Conservation (phyloP, 108 stramenopile genomes). For the Stephanodiscus minutulus region DNA sequence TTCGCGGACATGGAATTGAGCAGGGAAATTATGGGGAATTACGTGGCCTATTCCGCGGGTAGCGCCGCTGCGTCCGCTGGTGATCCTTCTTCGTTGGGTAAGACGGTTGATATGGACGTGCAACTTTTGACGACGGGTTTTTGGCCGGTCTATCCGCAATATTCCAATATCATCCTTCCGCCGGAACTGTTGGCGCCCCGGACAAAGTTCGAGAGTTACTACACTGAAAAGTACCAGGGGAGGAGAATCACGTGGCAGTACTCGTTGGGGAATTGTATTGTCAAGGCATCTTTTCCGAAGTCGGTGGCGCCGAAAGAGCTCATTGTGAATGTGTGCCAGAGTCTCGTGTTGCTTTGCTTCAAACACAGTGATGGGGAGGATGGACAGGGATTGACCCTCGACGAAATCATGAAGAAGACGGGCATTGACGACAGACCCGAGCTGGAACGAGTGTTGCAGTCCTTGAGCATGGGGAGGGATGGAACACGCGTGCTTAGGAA, state of each 20-base stretch:
- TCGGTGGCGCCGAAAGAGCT: conserved; percentile 62
- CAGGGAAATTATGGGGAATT: conserved; percentile 87
- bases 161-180: conserved; percentile 70
- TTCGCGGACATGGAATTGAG: conserved; percentile 97
- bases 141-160: conserved; percentile 95
- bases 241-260: conserved; percentile 97
- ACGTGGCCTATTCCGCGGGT: conserved; percentile 55
- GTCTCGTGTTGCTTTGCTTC: conserved; percentile 91
- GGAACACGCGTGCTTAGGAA: conserved; percentile 82
- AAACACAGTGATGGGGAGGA: conserved; percentile 49
- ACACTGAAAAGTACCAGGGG: conserved; percentile 92
- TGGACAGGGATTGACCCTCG: conserved; percentile 56
- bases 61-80: conserved; percentile 24
- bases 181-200: conserved; percentile 55
- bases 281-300: conserved; percentile 62
- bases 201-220: conserved; percentile 76
- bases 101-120: conserved; percentile 81
- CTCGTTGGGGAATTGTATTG: conserved; percentile 81
- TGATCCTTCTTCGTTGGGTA: conserved; percentile 8
- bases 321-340: conserved; percentile 90
- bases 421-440: conserved; percentile 89
- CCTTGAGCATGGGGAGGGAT: conserved; percentile 84
- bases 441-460: conserved; percentile 84
- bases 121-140: conserved; percentile 94
- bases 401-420: conserved; percentile 73